phyloP scores from a whole-genome alignment of 371 early-diverging fungal genomes.

The Smittium mucronatum region DNA sequence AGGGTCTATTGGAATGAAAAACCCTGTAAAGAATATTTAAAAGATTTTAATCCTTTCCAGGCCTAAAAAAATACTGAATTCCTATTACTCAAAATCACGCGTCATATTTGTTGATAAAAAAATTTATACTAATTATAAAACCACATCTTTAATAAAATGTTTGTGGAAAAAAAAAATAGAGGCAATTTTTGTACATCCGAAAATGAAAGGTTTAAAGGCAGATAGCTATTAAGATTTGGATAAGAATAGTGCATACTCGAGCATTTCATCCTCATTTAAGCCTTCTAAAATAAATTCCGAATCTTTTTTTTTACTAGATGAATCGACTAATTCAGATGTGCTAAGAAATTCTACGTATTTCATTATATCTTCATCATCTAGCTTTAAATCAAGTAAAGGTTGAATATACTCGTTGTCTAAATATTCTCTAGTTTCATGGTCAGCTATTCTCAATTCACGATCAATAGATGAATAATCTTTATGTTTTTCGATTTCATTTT shows the following conservation, averaged over 20 bases:
- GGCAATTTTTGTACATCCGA: no score
- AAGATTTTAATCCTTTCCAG: no score
- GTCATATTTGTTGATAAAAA: no score
- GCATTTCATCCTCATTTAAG: conserved; percentile 7
- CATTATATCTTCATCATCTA: neutral
- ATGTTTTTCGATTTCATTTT: neutral
- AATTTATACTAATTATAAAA: no score
- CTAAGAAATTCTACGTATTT: neutral
- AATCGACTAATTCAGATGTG: neutral
- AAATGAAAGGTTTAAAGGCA: no score
- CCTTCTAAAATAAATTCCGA: conserved; percentile 8
- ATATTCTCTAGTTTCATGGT: neutral
- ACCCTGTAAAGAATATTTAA: no score
- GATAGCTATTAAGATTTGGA: no score
- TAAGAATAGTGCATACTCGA: conserved; percentile 11
- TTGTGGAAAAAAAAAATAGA: no score
- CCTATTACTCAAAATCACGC: no score
- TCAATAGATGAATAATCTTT: neutral
- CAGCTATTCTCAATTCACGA: neutral
- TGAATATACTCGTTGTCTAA: neutral
- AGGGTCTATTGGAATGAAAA: no score
- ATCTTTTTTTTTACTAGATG: neutral
- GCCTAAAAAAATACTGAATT: no score
- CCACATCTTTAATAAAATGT: no score
- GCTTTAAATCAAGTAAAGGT: neutral